Evolutionary conservation across 2,329 filamentous ascomycete genomes (phyloP), one percentile per base, ranked within the genome.

Genomic region (Paecilomyces niveus): DNA sequence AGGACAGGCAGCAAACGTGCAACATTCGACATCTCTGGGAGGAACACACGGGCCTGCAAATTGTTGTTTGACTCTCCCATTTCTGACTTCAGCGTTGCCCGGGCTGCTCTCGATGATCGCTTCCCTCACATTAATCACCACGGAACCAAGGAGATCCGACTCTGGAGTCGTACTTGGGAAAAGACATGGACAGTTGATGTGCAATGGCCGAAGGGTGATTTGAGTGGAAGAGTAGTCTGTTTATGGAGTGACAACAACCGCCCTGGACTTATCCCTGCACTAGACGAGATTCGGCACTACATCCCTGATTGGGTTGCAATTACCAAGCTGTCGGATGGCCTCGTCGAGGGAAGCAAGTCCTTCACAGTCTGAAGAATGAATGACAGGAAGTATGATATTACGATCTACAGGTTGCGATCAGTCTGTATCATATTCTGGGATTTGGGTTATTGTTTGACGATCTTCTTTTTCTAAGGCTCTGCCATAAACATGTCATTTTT

Each of bases 181-280:
- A 84, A 85, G 29, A 82, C 82, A 2, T 97, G 92, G 90, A 81
- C 82, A 15, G 87, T 96, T 18, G 85, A 89, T 65, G 81, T 94
- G 1, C 80, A 83, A 57, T 92, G 88, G 76, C 80, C 58, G 62
- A 70, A 15, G 67, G 67, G 57, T 52, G 62, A 61, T 39, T 67
- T 91, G 33, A 81, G 80, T 62, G 89, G 92, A 1, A 81, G 78
- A 33, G 85, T 92, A 1, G 81, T 87, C 15, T 97, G 94, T 74
- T 78, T 89, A 32, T 97, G 92, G 92, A 91, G 88, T 67, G 94
- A 99, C 76, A 86, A 84, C 52, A 97, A 97, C 68, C 76, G 78
- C 35, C 73, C 76, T 2, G 87, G 85, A 3, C 80, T 81, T 1
- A 92, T 97, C 54, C 92, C 93, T 0, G 92, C 92, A 0, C 83